A percentile compares a stretch with the other conserved stretches of the same genome.
Evolutionary conservation across 1,284 basidiomycete genomes (phyloP).

Genomic region (Ustilago sp.): DNA sequence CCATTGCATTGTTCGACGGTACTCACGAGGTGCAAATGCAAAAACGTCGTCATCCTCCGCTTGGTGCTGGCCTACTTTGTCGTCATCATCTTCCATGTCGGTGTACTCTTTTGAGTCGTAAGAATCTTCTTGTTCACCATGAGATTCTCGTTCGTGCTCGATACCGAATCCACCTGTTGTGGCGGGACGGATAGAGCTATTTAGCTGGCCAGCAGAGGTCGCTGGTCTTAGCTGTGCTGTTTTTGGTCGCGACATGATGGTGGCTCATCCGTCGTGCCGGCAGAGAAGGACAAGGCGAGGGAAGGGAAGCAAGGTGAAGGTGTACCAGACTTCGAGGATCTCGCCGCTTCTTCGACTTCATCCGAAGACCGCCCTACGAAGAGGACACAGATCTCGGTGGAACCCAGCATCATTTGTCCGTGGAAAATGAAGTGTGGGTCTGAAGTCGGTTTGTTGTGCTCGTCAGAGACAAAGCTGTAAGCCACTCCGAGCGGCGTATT

Average conservation of each 20-base stretch:
- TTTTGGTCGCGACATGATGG: conserved; percentile 31
- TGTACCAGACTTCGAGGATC: not conserved
- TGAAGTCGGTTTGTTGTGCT: not conserved
- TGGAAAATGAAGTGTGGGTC: conserved; percentile 11
- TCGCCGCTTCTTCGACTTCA: not conserved
- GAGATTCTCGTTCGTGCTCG: not conserved
- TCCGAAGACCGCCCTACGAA: not conserved
- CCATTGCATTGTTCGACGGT: not conserved
- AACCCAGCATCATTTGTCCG: not conserved
- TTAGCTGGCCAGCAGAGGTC: conserved; percentile 21
- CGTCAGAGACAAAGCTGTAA: not conserved
- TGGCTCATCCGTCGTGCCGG: not conserved
- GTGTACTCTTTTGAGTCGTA: not conserved
- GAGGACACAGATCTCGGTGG: not conserved
- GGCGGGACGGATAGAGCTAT: conserved; percentile 9
- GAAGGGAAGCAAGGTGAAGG: not conserved
- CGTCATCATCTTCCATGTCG: conserved; percentile 7
- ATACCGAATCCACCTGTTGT: conserved; percentile 9
- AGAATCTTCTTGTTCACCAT: not conserved
- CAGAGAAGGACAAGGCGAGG: no score
- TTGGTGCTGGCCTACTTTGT: conserved; percentile 11
- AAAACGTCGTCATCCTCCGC: conserved; percentile 46
- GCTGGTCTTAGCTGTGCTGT: conserved; percentile 20
- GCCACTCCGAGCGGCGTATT: no score
- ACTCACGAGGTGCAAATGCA: conserved; percentile 43